Percentiles rank a stretch among this genome's conserved stretches.
Conservation (phyloP, 768 basidiomycete species). For the Galerina marginata region DNA sequence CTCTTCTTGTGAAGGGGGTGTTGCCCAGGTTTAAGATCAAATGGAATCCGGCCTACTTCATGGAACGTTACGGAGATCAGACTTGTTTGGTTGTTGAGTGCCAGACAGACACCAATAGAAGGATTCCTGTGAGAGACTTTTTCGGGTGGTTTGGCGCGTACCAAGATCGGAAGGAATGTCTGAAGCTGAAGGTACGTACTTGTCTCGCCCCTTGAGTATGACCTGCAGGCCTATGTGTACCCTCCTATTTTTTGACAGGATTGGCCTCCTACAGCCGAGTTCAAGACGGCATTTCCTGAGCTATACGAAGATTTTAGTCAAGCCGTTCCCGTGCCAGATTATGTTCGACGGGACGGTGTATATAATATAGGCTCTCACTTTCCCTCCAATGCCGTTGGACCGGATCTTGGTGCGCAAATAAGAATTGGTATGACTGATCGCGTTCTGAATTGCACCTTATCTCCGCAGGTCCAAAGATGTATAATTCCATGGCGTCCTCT, state of each 20-base stretch:
- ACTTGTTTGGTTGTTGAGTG: slow-evolving; percentile 81
- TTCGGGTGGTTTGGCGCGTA: slow-evolving; percentile 80
- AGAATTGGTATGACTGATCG: slow-evolving; percentile 11
- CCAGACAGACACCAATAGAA: slow-evolving; percentile 68
- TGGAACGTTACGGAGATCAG: slow-evolving; percentile 65
- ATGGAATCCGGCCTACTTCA: slow-evolving; percentile 89
- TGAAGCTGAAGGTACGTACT: slow-evolving; percentile 75
- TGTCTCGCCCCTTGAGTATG: not conserved
- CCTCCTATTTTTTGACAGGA: slow-evolving; percentile 59
- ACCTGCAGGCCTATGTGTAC: not conserved
- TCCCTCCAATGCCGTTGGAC: slow-evolving; percentile 75
- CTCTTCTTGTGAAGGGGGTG: slow-evolving; percentile 77
- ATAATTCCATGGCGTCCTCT: slow-evolving; percentile 83
- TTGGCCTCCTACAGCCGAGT: slow-evolving; percentile 91
- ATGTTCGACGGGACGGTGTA: slow-evolving; percentile 89
- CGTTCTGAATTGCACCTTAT: not conserved
- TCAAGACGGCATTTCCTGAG: slow-evolving; percentile 82
- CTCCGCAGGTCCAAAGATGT: slow-evolving; percentile 87
- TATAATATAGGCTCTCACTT: slow-evolving; percentile 91
- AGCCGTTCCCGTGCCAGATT: slow-evolving; percentile 87
- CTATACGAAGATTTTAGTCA: slow-evolving; percentile 85
- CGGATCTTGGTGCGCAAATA: slow-evolving; percentile 70
- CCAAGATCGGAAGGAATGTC: slow-evolving; percentile 55
- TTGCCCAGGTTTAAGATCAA: slow-evolving; percentile 62
- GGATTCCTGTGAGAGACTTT: slow-evolving; percentile 76